Evolutionary conservation across 257 asterid species (phyloP), one percentile per base, ranked within the genome.

Genomic region (Nicotiana obtusifolia): DNA sequence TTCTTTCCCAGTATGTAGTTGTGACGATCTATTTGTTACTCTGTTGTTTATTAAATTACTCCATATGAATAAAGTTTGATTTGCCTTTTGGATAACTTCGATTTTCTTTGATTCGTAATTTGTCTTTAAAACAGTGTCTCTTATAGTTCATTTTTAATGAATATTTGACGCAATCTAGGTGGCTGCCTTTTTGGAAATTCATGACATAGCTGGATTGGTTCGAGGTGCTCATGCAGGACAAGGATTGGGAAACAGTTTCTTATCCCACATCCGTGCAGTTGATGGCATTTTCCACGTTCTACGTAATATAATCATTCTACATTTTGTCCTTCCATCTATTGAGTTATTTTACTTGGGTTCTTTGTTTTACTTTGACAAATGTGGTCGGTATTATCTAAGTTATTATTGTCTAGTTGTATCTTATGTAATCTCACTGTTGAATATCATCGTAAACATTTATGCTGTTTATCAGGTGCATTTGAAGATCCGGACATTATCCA

Each of bases 201-300:
- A 96, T 83, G 99, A 94, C 85, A 96, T 96, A 37, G 99, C 99
- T 82, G 99, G 99, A 81, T 91, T 96, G 81, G 99, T 96, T 82
- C 93, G 97, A 77, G 99, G 99, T 78, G 99, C 98, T 86, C 98
- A 94, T 82, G 88, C 93, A 87, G 99, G 99, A 53, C 98, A 94
- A 85, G 99, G 99, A 86, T 83, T 96, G 71, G 99, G 99, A 76
- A 96, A 96, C 90, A 94, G 88, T 86, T 96, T 96, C 89, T 90
- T 96, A 83, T 94, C 98, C 68, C 99, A 96, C 89, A 96, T 96
- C 77, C 97, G 98, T 57, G 98, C 99, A 4, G 99, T 96, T 83
- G 99, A 96, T 90, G 98, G 99, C 85, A 96, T 96, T 84, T 96
- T 96, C 87, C 99, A 96, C 44, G 98, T 96, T 86, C 80, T 96